phyloP scores from a whole-genome alignment of 2,329 filamentous ascomycete species.

The Penicillium sp. region DNA sequence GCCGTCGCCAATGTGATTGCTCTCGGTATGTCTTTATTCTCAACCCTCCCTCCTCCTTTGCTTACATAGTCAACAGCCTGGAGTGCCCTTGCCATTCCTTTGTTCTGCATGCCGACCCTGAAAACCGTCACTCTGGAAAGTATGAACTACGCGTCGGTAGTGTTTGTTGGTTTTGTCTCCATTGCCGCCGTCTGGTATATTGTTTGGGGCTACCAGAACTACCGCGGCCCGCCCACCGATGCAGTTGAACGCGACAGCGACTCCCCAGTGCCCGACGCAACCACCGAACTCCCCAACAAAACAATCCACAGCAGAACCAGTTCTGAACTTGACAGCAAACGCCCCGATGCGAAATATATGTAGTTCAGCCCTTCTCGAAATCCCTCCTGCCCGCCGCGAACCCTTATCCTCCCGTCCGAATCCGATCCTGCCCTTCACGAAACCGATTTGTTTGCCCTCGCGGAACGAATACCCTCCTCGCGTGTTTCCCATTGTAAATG shows the following conservation, averaged over 20 bases:
- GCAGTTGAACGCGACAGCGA: conserved; percentile 19
- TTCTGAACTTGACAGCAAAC: not conserved
- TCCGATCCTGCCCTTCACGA: not conserved
- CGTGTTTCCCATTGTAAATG: not conserved
- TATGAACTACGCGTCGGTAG: conserved; percentile 70
- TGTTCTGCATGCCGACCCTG: conserved; percentile 56
- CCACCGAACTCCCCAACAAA: conserved; percentile 6
- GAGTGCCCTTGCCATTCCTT: conserved; percentile 63
- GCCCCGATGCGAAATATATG: not conserved
- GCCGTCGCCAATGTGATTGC: conserved; percentile 59
- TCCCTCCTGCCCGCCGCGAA: not conserved
- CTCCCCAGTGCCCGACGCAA: conserved; percentile 9
- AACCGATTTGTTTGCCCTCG: not conserved
- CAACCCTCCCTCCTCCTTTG: not conserved
- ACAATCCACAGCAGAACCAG: not conserved
- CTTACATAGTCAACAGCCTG: conserved; percentile 40
- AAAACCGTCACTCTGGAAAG: conserved; percentile 55
- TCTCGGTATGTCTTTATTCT: conserved; percentile 48
- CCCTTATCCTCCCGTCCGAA: not conserved
- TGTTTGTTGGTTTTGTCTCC: conserved; percentile 62
- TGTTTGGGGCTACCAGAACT: conserved; percentile 62
- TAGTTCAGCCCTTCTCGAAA: not conserved
- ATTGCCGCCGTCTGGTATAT: conserved; percentile 64
- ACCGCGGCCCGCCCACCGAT: conserved; percentile 29
- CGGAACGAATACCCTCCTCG: not conserved